Evolutionary conservation across 768 basidiomycete genomes (phyloP).

Genomic region (Rhizopogon roseolus): DNA sequence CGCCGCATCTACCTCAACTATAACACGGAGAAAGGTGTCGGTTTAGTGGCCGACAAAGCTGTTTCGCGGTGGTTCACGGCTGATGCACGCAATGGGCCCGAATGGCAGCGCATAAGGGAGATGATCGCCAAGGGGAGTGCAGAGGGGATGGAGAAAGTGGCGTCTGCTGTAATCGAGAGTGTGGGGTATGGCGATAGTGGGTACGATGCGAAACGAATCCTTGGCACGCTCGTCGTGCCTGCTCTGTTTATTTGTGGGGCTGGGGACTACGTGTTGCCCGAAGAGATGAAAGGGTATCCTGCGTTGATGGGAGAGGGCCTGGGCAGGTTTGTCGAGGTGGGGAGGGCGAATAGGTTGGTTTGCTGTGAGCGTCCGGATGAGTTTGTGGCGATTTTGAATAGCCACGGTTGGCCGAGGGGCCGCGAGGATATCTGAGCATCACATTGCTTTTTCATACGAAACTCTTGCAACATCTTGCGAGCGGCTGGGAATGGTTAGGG

Average conservation of each 20-base stretch:
- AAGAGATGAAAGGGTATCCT: background rate
- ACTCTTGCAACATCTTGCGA: too few species aligned
- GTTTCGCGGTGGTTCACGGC: too few species aligned
- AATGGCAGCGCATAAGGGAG: too few species aligned
- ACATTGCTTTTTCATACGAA: too few species aligned
- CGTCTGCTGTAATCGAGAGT: background rate
- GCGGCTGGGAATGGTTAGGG: too few species aligned
- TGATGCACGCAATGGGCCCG: too few species aligned
- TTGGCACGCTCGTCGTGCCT: background rate
- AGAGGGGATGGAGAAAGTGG: background rate
- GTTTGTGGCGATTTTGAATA: background rate
- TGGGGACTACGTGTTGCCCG: background rate
- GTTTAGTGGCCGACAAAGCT: too few species aligned
- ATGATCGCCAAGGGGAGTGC: background rate
- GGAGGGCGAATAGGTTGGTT: background rate
- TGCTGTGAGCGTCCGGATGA: background rate
- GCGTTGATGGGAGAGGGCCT: background rate
- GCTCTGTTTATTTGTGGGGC: background rate
- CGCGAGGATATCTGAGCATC: too few species aligned
- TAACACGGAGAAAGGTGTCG: too few species aligned
- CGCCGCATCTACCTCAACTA: background rate
- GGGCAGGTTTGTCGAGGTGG: background rate
- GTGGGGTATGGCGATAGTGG: background rate
- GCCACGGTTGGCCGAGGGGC: background rate
- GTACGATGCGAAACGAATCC: background rate